These are phyloP conservation scores for Penicillium dipodomyicola DNA, from an alignment of 495 filamentous ascomycete species.

Conservation along the genomic window DNA sequence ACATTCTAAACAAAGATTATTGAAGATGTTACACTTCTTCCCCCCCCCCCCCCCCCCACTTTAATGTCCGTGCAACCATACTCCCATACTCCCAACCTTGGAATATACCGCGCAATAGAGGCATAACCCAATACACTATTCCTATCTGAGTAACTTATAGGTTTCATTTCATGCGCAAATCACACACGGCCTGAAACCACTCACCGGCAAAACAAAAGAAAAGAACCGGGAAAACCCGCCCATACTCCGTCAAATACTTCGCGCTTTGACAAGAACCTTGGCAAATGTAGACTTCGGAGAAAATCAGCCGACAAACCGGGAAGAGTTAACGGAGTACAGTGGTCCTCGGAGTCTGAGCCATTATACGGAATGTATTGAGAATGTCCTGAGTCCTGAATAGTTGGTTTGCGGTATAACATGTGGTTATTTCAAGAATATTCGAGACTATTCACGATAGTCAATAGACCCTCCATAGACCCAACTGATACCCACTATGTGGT, in stretches of 20 bases:
- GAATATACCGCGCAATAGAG: too few species aligned
- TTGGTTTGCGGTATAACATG: constrained; percentile 3
- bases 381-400: neutral
- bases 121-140: neutral
- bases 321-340: constrained; percentile 19
- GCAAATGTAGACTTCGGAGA: constrained; percentile 10
- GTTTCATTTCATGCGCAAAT: neutral
- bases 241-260: neutral
- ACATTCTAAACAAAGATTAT: neutral
- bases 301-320: constrained; percentile 14
- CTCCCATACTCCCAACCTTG: neutral
- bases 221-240: constrained; percentile 10
- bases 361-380: neutral
- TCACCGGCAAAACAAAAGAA: constrained; percentile 6
- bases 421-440: neutral
- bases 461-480: neutral
- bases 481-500: constrained; percentile 19
- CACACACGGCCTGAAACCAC: constrained; percentile 1
- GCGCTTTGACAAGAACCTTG: constrained; percentile 9
- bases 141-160: neutral
- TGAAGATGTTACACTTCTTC: neutral
- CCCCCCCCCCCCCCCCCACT: neutral
- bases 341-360: constrained; percentile 9
- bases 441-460: neutral
- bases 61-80: neutral